A percentile compares a stretch with the other conserved stretches of the same genome.
These are phyloP conservation scores for Gymnopilus dilepis DNA, from an alignment of 768 basidiomycete species.

Conservation along the genomic window DNA sequence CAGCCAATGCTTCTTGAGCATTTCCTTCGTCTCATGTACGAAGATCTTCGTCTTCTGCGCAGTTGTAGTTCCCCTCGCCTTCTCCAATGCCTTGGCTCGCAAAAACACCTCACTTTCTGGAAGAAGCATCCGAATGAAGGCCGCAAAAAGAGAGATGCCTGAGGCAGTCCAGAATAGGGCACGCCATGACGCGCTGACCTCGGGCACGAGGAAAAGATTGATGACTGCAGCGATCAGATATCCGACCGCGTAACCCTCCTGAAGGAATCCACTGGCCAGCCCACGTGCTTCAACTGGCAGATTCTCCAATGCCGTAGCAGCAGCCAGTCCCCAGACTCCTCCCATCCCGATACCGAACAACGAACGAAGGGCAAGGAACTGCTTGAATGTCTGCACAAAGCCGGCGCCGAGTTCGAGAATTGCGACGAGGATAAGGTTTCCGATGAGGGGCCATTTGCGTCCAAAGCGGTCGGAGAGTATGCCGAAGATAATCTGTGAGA, in stretches of 20 bases:
- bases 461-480: slow-evolving; percentile 88
- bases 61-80: slow-evolving; percentile 60
- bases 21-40: slow-evolving; percentile 69
- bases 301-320: slow-evolving; percentile 87
- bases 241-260: slow-evolving; percentile 89
- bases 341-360: slow-evolving; percentile 92
- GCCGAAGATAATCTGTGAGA: slow-evolving; percentile 69
- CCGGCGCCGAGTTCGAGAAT: slow-evolving; percentile 79
- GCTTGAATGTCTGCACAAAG: slow-evolving; percentile 75
- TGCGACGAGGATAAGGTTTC: slow-evolving; percentile 73
- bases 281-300: slow-evolving; percentile 88
- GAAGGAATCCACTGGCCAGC: slow-evolving; percentile 81
- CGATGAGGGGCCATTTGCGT: slow-evolving; percentile 90
- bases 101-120: slow-evolving; percentile 84
- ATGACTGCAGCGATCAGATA: slow-evolving; percentile 84
- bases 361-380: slow-evolving; percentile 83
- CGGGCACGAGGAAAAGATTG: slow-evolving; percentile 69
- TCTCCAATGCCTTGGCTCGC: slow-evolving; percentile 61
- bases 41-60: slow-evolving; percentile 71
- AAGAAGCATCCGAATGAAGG: slow-evolving; percentile 62
- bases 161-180: slow-evolving; percentile 82
- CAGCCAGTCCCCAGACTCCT: slow-evolving; percentile 86
- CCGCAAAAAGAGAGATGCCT: slow-evolving; percentile 73
- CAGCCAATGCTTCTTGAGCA: slow-evolving; percentile 85
- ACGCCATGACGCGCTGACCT: slow-evolving; percentile 62